Conservation (phyloP, 306 rosid genomes). For the Dicorynia guianensis region DNA sequence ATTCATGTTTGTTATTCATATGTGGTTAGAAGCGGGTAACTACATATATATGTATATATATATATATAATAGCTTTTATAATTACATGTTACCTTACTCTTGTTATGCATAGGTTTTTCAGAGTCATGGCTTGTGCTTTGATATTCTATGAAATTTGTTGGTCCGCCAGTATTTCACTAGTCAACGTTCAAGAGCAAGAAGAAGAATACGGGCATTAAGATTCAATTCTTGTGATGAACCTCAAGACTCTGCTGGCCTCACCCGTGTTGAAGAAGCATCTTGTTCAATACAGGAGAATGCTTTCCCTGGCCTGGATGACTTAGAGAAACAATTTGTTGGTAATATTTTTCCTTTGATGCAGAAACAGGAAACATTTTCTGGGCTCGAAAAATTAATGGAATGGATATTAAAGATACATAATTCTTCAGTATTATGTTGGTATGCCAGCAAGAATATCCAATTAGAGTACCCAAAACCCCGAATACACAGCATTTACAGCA, state of each 20-base stretch:
- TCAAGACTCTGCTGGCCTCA: conserved; percentile 55
- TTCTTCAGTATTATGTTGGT: conserved; percentile 89
- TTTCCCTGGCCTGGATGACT: conserved; percentile 68
- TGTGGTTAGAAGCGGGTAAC: not conserved
- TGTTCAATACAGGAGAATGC: conserved; percentile 71
- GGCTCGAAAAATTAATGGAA: conserved; percentile 92
- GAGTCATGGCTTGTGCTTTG: conserved; percentile 30
- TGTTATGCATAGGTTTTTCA: not conserved
- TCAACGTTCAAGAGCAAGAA: conserved; percentile 93
- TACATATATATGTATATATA: too few relatives aligned
- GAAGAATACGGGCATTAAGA: conserved; percentile 60
- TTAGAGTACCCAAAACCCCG: not conserved
- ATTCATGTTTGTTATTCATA: conserved; percentile 14
- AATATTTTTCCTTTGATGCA: conserved; percentile 77
- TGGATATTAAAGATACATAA: conserved; percentile 89
- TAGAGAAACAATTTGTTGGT: conserved; percentile 84
- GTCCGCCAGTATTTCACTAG: conserved; percentile 87
- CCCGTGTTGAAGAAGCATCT: conserved; percentile 67
- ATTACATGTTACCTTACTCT: conserved; percentile 5
- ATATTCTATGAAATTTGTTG: conserved; percentile 47
- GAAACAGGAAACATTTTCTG: conserved; percentile 91
- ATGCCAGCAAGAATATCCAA: conserved; percentile 26
- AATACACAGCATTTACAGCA: conserved; percentile 55
- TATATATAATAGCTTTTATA: too few relatives aligned
- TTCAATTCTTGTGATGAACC: conserved; percentile 57